Percentiles rank a stretch among this genome's conserved stretches.
phyloP scores from a whole-genome alignment of 2,329 filamentous ascomycete species.

The Penicillium polonicum region DNA sequence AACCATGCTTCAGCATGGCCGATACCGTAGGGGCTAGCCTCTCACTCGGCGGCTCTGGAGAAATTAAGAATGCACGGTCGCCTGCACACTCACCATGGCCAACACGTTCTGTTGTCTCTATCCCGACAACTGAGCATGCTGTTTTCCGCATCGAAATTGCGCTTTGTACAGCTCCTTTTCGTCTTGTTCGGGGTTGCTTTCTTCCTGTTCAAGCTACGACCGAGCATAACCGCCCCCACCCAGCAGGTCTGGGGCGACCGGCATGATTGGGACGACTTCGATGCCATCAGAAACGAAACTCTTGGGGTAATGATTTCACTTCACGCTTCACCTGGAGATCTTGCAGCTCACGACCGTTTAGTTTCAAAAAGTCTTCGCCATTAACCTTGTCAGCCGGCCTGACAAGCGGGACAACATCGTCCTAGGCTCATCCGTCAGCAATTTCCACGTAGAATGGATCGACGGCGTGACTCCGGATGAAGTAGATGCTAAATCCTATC shows the following conservation, averaged over 20 bases:
- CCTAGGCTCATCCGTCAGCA: background rate
- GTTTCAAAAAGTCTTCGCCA: background rate
- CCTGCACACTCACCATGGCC: background rate
- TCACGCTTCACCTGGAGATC: background rate
- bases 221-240: background rate
- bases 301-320: background rate
- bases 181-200: background rate
- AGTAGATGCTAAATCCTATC: background rate
- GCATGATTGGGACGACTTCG: background rate
- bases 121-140: background rate
- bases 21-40: background rate
- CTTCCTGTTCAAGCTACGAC: background rate
- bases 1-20: background rate
- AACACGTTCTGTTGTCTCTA: background rate
- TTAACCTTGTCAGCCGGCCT: background rate
- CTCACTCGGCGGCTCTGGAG: background rate
- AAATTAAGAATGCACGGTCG: background rate
- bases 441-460: background rate
- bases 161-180: background rate
- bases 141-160: background rate
- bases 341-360: background rate
- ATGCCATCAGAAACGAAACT: background rate
- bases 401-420: background rate
- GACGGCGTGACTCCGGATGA: background rate
- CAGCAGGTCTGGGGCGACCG: background rate